Base-by-base conservation (phyloP, 2,329 filamentous ascomycete genomes). In the Periconia digitata region DNA sequence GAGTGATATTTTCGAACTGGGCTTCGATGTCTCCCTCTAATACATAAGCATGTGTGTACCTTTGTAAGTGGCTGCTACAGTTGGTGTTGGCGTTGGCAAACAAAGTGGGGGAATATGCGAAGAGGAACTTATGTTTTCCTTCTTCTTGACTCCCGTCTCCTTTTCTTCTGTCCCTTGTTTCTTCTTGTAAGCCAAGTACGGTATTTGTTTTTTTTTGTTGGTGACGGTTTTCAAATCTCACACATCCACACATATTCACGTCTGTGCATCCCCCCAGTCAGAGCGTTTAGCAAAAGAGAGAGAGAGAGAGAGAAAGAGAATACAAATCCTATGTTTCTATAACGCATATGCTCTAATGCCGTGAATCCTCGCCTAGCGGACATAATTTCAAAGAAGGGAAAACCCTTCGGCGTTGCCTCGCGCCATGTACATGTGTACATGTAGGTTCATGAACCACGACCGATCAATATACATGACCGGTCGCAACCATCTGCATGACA, bases 161-260 rank as follows among this genome's bases (percentile, higher is more conserved):
- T 27, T 27, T 27, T 27, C 12, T 27, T 27, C 24, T 27, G 6
- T 27, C 24, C 12, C 12, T 32, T 10, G 12, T 32, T 32, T 32
- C 8, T 32, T 32, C 27, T 32, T 32, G 27, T 32, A 32, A 10
- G 12, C n/a, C 27, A 10, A 4, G n/a, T 32, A 13, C 27, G 27
- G 27, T 32, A 32, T 32, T 15, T 32, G 4, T 32, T 12, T 32
- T 32, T 32, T 32, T 56, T 51, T 46, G 53, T 55, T 41, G n/a
- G n/a, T n/a, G n/a, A n/a, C n/a, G n/a, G n/a, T n/a, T n/a, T n/a
- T n/a, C n/a, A n/a, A 27, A 32, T 15, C 10, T 32, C 27, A 15
- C 27, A 32, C 27, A 15, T 15, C 27, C 10, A 32, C 27, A 32
- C 27, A 32, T 15, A 5, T 32, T 13, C 27, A 32, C 27, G 27